Conservation (phyloP, 208 protist species). For the Crithidia acanthocephali region DNA sequence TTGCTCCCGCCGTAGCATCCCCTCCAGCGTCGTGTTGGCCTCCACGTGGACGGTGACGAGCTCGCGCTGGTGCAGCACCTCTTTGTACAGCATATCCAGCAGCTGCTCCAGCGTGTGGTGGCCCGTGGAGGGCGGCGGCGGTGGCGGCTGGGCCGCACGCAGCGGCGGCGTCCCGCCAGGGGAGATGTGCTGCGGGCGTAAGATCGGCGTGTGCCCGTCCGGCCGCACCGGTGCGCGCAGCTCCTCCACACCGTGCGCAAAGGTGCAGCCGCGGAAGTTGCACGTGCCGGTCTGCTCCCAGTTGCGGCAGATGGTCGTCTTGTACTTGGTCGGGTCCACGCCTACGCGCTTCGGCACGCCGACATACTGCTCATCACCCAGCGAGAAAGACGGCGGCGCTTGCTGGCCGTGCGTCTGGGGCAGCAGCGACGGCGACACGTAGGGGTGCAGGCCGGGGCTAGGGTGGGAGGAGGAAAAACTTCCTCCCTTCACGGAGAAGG, state of each 20-base stretch:
- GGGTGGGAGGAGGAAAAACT: constrained; percentile 51
- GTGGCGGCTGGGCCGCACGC: constrained; percentile 29
- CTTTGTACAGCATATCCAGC: constrained; percentile 67
- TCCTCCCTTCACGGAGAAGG: constrained; percentile 70
- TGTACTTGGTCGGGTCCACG: constrained; percentile 83
- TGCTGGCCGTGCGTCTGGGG: constrained; percentile 46
- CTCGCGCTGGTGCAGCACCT: constrained; percentile 64
- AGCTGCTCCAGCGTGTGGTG: constrained; percentile 62
- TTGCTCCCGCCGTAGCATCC: constrained; percentile 66
- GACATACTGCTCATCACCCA: constrained; percentile 46
- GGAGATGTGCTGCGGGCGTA: constrained; percentile 40
- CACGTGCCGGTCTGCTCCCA: constrained; percentile 73
- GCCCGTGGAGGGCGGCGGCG: constrained; percentile 20
- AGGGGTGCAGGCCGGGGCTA: constrained; percentile 53
- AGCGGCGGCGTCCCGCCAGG: constrained; percentile 44
- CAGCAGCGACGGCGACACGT: constrained; percentile 40
- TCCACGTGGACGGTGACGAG: constrained; percentile 66
- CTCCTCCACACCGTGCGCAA: constrained; percentile 86
- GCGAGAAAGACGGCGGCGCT: constrained; percentile 58
- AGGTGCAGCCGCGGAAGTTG: constrained; percentile 79
- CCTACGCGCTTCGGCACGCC: constrained; percentile 50
- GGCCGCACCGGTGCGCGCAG: constrained; percentile 54
- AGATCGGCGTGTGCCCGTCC: constrained; percentile 44
- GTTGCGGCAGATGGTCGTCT: constrained; percentile 88
- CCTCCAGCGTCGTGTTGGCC: constrained; percentile 74